Base-by-base conservation (phyloP, 352 stramenopile genomes). In the Globisporangium sylvaticum region DNA sequence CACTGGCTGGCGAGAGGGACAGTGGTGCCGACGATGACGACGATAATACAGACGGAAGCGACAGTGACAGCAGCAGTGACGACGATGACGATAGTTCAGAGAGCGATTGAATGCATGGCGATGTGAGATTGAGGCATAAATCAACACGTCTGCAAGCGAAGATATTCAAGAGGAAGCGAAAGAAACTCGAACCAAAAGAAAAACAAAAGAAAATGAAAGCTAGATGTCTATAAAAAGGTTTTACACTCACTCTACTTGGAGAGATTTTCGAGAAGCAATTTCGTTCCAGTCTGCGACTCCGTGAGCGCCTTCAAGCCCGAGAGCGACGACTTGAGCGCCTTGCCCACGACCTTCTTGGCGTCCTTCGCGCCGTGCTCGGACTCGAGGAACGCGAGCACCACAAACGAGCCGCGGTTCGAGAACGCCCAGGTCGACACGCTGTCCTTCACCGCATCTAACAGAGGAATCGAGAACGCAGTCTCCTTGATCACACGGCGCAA, bases 251-350 rank as follows among this genome's bases (percentile, higher is more conserved):
- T 58, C 65, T 86, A 86, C 76, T 87, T 69, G 58, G 42, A 24
- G 18, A 95, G 84, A 70, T 94, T 94, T 69, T 91, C 85, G 62
- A 93, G 72, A 70, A 95, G 78, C 80, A 95, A 78, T 72, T 89
- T 91, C 61, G 84, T 94, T 62, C 88, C 88, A 58, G 79, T 87
- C 74, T 93, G 84, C 66, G 67, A 44, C 46, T 79, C 77, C 12
- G 70, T 65, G 32, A 90, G 79, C 68, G 88, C 88, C 69, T 81
- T 83, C 50, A 93, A 69, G 62, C 83, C 80, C 62, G 66, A 31
- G 67, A 85, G 81, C 25, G 76, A 69, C 32, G 79, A 54, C 67
- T 90, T 87, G 58, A 95, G 78, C 39, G 80, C 79, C 60, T 87
- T 91, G 58, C 76, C 67, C 22, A 95, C 72, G 8, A 82, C 71